Conservation (phyloP, 2,329 filamentous ascomycete genomes). For the Ascochyta rabiei region DNA sequence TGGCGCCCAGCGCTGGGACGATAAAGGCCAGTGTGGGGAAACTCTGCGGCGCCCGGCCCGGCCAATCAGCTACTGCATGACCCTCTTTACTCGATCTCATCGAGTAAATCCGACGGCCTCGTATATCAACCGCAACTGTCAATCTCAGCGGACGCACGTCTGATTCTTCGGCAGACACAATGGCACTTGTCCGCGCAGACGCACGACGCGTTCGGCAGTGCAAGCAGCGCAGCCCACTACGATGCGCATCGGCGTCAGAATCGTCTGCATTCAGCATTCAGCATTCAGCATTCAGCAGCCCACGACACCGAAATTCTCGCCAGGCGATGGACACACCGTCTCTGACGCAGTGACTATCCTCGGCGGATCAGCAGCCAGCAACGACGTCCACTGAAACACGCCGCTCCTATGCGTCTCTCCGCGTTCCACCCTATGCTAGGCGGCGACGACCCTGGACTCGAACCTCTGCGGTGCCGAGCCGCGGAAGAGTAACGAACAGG, state of each 20-base stretch:
- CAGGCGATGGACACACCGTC: background rate
- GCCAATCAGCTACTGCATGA: conserved; percentile 23
- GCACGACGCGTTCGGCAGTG: background rate
- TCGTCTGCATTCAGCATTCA: background rate
- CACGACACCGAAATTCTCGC: background rate
- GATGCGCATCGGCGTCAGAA: background rate
- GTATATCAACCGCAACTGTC: conserved; percentile 21
- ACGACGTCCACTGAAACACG: no score
- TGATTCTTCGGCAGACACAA: conserved; percentile 4
- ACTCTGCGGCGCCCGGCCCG: conserved; percentile 5
- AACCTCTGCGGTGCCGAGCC: no score
- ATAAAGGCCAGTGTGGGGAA: conserved; percentile 37
- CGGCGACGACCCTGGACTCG: no score
- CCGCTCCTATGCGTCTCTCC: no score
- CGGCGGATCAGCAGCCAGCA: no score
- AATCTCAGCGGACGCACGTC: conserved; percentile 8
- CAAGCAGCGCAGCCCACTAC: background rate
- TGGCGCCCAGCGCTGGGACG: conserved; percentile 18
- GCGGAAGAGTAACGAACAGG: background rate
- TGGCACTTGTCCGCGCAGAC: background rate
- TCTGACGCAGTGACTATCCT: background rate
- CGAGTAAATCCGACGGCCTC: conserved; percentile 30
- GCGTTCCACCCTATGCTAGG: no score
- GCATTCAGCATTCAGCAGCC: no score
- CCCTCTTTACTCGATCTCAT: conserved; percentile 37